Percentiles rank a stretch among this genome's conserved stretches.
Evolutionary conservation across 2,329 filamentous ascomycete species (phyloP).

Genomic region (Hymenoscyphus infarciens): DNA sequence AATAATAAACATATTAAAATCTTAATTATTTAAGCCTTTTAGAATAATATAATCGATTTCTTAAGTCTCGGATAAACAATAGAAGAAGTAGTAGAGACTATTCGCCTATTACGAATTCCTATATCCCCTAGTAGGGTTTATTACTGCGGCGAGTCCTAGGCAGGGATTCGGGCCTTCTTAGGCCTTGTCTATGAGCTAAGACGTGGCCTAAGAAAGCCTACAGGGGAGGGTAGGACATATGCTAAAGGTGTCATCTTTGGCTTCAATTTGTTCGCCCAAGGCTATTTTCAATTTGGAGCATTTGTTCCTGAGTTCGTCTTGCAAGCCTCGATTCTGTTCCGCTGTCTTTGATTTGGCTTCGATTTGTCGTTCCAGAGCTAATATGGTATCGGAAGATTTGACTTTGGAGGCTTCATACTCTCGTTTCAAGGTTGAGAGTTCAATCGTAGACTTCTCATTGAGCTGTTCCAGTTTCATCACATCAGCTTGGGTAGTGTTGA

Average conservation of each 20-base stretch:
- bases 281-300: neutral
- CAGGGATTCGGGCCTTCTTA: too few species aligned
- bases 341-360: neutral
- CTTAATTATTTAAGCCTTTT: too few species aligned
- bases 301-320: neutral
- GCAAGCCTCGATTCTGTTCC: neutral
- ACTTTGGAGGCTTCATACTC: neutral
- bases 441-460: neutral
- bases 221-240: too few species aligned
- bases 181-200: too few species aligned
- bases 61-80: too few species aligned
- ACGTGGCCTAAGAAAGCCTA: too few species aligned
- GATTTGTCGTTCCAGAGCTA: neutral
- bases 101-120: too few species aligned
- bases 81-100: too few species aligned
- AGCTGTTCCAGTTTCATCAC: neutral
- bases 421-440: neutral
- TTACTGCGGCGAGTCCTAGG: too few species aligned
- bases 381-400: neutral
- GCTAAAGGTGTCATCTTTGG: neutral
- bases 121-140: too few species aligned
- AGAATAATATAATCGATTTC: too few species aligned
- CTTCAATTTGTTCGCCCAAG: neutral
- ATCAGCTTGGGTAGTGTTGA: neutral
- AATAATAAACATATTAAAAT: too few species aligned